Base-by-base conservation (phyloP, 2,329 filamentous ascomycete genomes). In the Phyllosticta capitalensis region DNA sequence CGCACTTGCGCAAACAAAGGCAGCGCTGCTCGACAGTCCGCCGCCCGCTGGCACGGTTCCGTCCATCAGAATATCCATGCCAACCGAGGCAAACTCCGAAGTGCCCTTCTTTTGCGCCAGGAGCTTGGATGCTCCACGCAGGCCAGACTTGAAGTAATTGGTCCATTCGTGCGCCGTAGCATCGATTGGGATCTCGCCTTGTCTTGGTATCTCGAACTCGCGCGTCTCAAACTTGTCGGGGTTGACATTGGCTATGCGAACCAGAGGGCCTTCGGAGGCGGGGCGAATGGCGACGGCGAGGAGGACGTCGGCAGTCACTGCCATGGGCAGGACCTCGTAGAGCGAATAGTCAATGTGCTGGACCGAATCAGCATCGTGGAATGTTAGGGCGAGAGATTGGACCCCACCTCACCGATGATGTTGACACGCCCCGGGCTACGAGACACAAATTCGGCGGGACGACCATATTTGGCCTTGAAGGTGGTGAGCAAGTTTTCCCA, bases 281-380 rank as follows among this genome's bases (percentile, higher is more conserved):
- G 80, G 79, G 60, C 80, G 76, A 72, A 78, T 70, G 17, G 77
- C 81, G 45, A 96, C 89, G 56, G 92, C 94, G 68, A 99, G 83
- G 61, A 99, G 82, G 60, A 91, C 87, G 74, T 99, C 94, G 63
- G 90, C 89, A 5, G 89, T 90, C 65, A 97, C 91, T 63, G 92
- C 94, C 85, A 96, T 96, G 56, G 94, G 94, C 22, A 99, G 81
- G 61, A 96, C 92, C 66, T 94, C 87, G 79, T 97, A 99, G 20
- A 99, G 83, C 14, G 90, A 96, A 78, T 99, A 99, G 78, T 99
- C 94, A 69, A 99, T 96, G 78, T 99, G 94, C 81, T 79, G 60
- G 50, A 24, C 10, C 20, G 26, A 45, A 38, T 59, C 56, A 59
- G 52, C 56, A 45, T 45, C n/a, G 38, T 45, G 3, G 38, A n/a